Conservation (phyloP, 1,284 basidiomycete genomes). For the Austroboletus olivaceoglutinosus region DNA sequence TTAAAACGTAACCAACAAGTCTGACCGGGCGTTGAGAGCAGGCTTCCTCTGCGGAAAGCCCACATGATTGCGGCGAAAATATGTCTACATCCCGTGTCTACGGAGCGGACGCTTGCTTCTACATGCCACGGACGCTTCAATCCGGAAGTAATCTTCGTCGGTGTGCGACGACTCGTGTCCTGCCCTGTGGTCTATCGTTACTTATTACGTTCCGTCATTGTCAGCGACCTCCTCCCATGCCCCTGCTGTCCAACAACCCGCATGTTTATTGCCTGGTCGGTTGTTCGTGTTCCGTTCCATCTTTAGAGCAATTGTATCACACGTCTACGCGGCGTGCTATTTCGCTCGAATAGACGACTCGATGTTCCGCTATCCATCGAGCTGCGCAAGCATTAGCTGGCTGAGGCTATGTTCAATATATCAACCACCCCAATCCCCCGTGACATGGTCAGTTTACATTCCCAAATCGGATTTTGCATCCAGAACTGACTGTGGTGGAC, state of each 20-base stretch:
- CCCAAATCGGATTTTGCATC: no score
- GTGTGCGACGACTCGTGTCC: not conserved
- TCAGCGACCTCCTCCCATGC: constrained; percentile 6
- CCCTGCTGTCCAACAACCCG: constrained; percentile 6
- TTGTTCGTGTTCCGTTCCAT: constrained; percentile 8
- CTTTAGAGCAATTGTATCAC: constrained; percentile 5
- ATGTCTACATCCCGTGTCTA: not conserved
- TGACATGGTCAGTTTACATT: no score
- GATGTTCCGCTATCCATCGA: not conserved
- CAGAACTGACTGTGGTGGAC: no score
- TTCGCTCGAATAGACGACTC: not conserved
- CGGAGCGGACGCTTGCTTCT: not conserved
- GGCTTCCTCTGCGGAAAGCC: no score
- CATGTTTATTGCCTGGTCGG: constrained; percentile 5
- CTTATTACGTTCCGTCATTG: constrained; percentile 14
- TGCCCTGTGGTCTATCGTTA: not conserved
- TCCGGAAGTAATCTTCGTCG: not conserved
- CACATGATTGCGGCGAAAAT: no score
- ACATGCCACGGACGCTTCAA: not conserved
- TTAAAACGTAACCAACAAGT: not conserved
- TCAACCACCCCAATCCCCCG: not conserved
- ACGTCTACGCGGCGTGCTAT: constrained; percentile 3
- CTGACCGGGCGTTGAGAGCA: no score
- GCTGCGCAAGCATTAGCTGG: constrained; percentile 18
- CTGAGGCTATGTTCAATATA: constrained; percentile 16